Conservation (phyloP, 768 basidiomycete genomes). For the Lentinula sp. region DNA sequence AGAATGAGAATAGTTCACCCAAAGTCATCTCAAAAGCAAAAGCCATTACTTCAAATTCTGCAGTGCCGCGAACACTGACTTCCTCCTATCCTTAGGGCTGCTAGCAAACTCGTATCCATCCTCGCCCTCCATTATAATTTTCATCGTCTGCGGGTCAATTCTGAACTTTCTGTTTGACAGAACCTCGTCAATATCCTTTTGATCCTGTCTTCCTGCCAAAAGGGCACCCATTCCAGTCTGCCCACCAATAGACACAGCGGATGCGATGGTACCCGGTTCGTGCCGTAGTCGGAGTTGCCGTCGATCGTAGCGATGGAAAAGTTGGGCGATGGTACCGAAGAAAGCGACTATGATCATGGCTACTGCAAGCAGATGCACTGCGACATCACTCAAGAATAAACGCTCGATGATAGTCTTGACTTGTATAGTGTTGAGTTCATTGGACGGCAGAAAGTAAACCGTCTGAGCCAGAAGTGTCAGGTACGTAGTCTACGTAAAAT, state of each 20-base stretch:
- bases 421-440: slow-evolving; percentile 29
- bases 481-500: slow-evolving; percentile 32
- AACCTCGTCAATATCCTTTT: slow-evolving; percentile 27
- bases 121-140: slow-evolving; percentile 51
- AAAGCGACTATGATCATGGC: slow-evolving; percentile 40
- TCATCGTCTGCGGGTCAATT: slow-evolving; percentile 41
- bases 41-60: neutral
- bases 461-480: slow-evolving; percentile 42
- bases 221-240: slow-evolving; percentile 42
- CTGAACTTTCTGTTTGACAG: slow-evolving; percentile 42
- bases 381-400: slow-evolving; percentile 40
- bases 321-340: slow-evolving; percentile 35
- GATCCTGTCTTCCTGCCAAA: slow-evolving; percentile 20
- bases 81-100: slow-evolving; percentile 25
- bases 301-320: slow-evolving; percentile 40
- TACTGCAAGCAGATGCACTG: slow-evolving; percentile 35
- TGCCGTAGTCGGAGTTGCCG: slow-evolving; percentile 37
- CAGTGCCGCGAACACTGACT: slow-evolving; percentile 22
- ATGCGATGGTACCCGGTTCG: slow-evolving; percentile 49
- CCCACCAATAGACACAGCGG: slow-evolving; percentile 48
- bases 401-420: slow-evolving; percentile 39
- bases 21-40: neutral
- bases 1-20: too few relatives aligned
- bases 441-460: slow-evolving; percentile 40
- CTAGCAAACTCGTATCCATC: slow-evolving; percentile 36